phyloP scores from a whole-genome alignment of 2,329 filamentous ascomycete species.

The Triangularia setosa region DNA sequence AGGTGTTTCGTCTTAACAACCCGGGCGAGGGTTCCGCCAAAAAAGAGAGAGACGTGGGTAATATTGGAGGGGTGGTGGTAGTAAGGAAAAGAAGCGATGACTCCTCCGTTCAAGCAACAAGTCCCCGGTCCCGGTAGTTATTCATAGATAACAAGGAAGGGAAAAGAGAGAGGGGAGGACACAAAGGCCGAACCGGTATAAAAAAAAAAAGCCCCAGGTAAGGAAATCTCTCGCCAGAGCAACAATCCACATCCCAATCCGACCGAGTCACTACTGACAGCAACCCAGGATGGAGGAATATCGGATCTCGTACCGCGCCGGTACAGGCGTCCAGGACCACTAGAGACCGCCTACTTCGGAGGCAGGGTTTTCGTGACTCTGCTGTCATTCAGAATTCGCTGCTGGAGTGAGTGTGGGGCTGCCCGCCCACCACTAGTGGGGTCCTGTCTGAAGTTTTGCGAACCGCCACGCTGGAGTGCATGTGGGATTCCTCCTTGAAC shows the following conservation, averaged over 20 bases:
- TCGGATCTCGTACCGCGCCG: not conserved
- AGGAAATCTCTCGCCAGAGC: not conserved
- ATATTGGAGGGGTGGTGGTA: not conserved
- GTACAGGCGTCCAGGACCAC: conserved; percentile 2
- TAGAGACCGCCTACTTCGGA: conserved; percentile 24
- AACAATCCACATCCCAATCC: not conserved
- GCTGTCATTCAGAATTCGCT: conserved; percentile 1
- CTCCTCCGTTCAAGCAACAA: not conserved
- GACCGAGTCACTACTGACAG: not conserved
- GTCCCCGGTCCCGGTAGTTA: not conserved
- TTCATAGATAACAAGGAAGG: not conserved
- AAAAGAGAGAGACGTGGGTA: not conserved
- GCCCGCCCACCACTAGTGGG: not conserved
- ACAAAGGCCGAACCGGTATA: not conserved
- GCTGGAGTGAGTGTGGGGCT: not conserved
- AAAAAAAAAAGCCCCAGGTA: not conserved
- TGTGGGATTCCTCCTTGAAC: not conserved
- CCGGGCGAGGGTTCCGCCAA: not conserved
- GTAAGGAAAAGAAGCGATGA: not conserved
- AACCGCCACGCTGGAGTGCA: conserved; percentile 10
- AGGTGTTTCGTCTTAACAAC: not conserved
- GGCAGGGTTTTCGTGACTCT: conserved; percentile 23
- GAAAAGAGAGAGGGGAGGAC: not conserved
- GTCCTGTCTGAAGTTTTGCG: not conserved
- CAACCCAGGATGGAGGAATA: not conserved